Evolutionary conservation across 169 alveolate genomes (phyloP), one percentile per base, ranked within the genome.

Genomic region (Plasmodium berghei): DNA sequence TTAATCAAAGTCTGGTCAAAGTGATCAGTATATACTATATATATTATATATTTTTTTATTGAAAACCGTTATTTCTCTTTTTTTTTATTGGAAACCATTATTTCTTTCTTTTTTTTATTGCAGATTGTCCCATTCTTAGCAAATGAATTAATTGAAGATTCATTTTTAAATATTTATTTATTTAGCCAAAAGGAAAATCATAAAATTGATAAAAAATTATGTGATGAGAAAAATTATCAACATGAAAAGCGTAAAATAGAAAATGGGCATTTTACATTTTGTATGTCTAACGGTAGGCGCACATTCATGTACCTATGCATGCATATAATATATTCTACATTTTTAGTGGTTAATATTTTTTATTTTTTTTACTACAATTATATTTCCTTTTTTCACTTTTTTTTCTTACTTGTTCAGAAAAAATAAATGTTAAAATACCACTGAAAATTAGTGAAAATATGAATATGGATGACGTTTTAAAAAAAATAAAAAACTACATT

Each of bases 41-140:
- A 48, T 5, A 45, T 70, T 46, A 40, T 5, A 28, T 18, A 12
- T 34, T 54, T 18, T 16, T 40, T 20, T 52, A 12, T 18, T 5
- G 24, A 9, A 16, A 48, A 28, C 58, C 2, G 2, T 49, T 48
- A 16, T 49, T n/a, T 5, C 48, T 45, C 10, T n/a, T 14, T 48
- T 49, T 10, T 8, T 24, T 20, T 52, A 12, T 18, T 5, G 24
- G 5, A 16, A 48, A 28, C 58, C 2, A 10, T 49, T 48, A 16
- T 49, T n/a, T 5, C 48, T 45, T 49, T 10, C 5, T 24, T 18
- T 10, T 14, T 46, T 58, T 24, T 45, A 22, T 12, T 54, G 0
- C 62, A 77, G 89, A 77, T 63, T 58, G 89, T 77, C 24, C 28
- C 75, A 10, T 77, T 26, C 34, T 64, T 77, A 14, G 40, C 77